phyloP scores from a whole-genome alignment of 345 rosid species.

The Salix viminalis region DNA sequence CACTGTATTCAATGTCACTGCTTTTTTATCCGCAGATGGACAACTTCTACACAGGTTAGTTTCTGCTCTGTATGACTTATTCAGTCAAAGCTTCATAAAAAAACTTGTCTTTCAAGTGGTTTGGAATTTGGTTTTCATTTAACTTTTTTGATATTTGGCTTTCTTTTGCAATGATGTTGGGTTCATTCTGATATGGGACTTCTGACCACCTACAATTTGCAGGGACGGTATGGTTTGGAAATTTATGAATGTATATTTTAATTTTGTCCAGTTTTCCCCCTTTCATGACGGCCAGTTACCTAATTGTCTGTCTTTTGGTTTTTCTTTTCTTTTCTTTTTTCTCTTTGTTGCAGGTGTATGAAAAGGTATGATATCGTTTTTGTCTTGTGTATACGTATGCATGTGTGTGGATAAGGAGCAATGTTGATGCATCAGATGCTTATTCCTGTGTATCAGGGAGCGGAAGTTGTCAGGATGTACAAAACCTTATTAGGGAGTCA shows the following conservation, averaged over 20 bases:
- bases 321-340: slow-evolving; percentile 18
- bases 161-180: slow-evolving; percentile 23
- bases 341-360: slow-evolving; percentile 66
- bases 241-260: not conserved
- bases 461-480: slow-evolving; percentile 99
- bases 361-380: slow-evolving; percentile 46
- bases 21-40: slow-evolving; percentile 69
- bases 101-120: slow-evolving; percentile 5
- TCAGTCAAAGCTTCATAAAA: slow-evolving; percentile 1
- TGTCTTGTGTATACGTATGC: not conserved
- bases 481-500: slow-evolving; percentile 84
- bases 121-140: slow-evolving; percentile 9
- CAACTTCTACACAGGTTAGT: slow-evolving; percentile 94
- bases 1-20: slow-evolving; percentile 16
- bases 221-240: slow-evolving; percentile 67
- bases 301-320: slow-evolving; percentile 15
- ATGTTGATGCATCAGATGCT: slow-evolving; percentile 1
- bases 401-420: not conserved
- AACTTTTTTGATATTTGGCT: slow-evolving; percentile 13
- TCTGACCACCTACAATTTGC: slow-evolving; percentile 37
- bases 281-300: slow-evolving; percentile 13
- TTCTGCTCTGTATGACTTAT: slow-evolving; percentile 9
- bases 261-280: slow-evolving; percentile 1
- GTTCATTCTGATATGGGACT: slow-evolving; percentile 27
- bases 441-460: slow-evolving; percentile 59